phyloP scores from a whole-genome alignment of 306 rosid species.

The Sicyos edulis region DNA sequence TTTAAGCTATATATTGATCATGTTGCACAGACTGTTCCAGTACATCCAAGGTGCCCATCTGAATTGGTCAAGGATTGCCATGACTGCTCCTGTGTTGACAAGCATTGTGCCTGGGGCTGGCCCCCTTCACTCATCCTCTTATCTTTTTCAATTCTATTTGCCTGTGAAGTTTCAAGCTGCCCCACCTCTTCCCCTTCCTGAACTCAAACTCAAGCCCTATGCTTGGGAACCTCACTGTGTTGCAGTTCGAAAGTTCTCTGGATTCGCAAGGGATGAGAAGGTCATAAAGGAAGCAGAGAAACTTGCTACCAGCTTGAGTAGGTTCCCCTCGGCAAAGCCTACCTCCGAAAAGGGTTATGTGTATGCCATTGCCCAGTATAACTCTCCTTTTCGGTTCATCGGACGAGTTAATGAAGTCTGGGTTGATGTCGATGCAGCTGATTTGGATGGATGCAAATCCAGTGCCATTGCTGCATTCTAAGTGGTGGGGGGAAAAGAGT shows the following conservation, averaged over 20 bases:
- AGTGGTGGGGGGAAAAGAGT: background rate
- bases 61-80: slow-evolving; percentile 63
- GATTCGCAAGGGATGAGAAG: slow-evolving; percentile 56
- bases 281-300: slow-evolving; percentile 63
- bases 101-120: slow-evolving; percentile 55
- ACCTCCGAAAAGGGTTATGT: slow-evolving; percentile 34
- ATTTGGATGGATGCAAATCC: slow-evolving; percentile 30
- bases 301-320: slow-evolving; percentile 52
- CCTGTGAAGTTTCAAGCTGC: slow-evolving; percentile 53
- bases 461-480: slow-evolving; percentile 34
- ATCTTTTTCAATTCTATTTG: slow-evolving; percentile 49
- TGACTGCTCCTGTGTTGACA: slow-evolving; percentile 67
- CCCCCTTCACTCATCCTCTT: slow-evolving; percentile 60
- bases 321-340: slow-evolving; percentile 54
- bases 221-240: slow-evolving; percentile 41
- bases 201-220: slow-evolving; percentile 43
- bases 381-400: slow-evolving; percentile 39
- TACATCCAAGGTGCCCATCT: slow-evolving; percentile 76
- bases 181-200: slow-evolving; percentile 70
- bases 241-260: slow-evolving; percentile 64
- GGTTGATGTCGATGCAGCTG: slow-evolving; percentile 52
- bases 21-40: slow-evolving; percentile 58
- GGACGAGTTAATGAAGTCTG: slow-evolving; percentile 71
- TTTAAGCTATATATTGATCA: slow-evolving; percentile 3
- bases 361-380: slow-evolving; percentile 74